Percentiles rank a stretch among this genome's conserved stretches.
These are phyloP conservation scores for Epichloe elymi DNA, from an alignment of 2,329 filamentous ascomycete genomes.

Conservation along the genomic window DNA sequence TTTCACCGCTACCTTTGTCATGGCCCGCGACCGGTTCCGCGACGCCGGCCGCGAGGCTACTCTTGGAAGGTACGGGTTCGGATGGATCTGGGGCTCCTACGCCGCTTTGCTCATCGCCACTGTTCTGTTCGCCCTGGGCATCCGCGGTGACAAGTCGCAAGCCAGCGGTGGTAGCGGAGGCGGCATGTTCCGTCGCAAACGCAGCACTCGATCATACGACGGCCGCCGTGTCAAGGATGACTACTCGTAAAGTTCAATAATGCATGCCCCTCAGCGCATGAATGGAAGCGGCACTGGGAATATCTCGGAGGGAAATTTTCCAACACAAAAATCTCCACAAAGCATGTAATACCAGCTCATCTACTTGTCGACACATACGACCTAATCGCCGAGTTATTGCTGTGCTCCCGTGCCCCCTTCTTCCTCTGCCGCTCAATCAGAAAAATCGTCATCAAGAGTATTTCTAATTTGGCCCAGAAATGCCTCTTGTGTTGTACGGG, in stretches of 20 bases:
- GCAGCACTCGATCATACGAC: slow-evolving; percentile 25
- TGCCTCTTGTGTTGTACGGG: too few relatives aligned
- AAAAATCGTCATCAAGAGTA: too few relatives aligned
- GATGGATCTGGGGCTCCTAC: slow-evolving; percentile 64
- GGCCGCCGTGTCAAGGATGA: slow-evolving; percentile 56
- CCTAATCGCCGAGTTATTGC: too few relatives aligned
- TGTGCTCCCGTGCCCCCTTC: too few relatives aligned
- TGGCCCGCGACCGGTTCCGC: slow-evolving; percentile 54
- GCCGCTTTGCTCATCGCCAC: slow-evolving; percentile 52
- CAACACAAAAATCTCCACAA: too few relatives aligned
- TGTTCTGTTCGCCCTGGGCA: slow-evolving; percentile 53
- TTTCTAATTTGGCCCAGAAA: too few relatives aligned
- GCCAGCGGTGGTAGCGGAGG: slow-evolving; percentile 12
- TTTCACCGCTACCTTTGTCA: slow-evolving; percentile 64
- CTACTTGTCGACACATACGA: too few relatives aligned
- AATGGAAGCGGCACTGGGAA: not conserved
- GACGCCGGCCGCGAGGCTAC: slow-evolving; percentile 39
- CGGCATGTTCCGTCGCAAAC: slow-evolving; percentile 15
- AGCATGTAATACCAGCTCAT: too few relatives aligned
- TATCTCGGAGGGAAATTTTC: not conserved
- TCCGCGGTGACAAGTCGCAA: slow-evolving; percentile 32
- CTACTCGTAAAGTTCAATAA: slow-evolving; percentile 38
- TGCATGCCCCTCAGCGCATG: not conserved
- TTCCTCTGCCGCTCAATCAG: too few relatives aligned
- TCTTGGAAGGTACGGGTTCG: slow-evolving; percentile 58